Conservation (phyloP, 257 asterid genomes). For the Linaria vulgaris region DNA sequence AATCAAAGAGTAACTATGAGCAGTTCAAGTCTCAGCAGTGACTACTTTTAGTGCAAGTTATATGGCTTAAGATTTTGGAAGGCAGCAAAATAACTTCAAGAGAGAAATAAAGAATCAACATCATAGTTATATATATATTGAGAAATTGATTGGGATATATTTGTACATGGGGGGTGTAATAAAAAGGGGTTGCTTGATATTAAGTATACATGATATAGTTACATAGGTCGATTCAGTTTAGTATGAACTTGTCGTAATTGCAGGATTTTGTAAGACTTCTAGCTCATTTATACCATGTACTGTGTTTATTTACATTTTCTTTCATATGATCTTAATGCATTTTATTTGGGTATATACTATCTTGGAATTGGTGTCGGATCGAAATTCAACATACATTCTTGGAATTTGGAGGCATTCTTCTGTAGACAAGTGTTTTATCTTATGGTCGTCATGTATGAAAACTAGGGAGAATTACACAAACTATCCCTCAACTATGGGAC, state of each 20-base stretch:
- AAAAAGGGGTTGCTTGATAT: slow-evolving; percentile 8
- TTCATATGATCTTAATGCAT: background rate
- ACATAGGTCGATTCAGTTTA: background rate
- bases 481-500: no score
- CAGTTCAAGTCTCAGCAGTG: slow-evolving; percentile 33
- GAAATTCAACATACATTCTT: background rate
- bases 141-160: slow-evolving; percentile 6
- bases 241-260: background rate
- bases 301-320: background rate
- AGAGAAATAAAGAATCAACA: slow-evolving; percentile 15
- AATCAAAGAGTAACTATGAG: slow-evolving; percentile 56
- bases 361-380: background rate
- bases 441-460: no score
- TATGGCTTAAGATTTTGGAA: slow-evolving; percentile 27
- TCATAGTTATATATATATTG: slow-evolving; percentile 14
- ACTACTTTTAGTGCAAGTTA: slow-evolving; percentile 5
- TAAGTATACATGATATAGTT: slow-evolving; percentile 14
- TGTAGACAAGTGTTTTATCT: no score
- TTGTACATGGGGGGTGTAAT: slow-evolving; percentile 23
- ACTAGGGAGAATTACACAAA: no score
- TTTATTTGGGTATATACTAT: background rate
- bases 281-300: background rate
- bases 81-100: background rate
- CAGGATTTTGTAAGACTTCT: slow-evolving; percentile 18
- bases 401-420: no score